Evolutionary conservation across 345 rosid genomes (phyloP), one percentile per base, ranked within the genome.

Genomic region (Rhodamnia argentea): DNA sequence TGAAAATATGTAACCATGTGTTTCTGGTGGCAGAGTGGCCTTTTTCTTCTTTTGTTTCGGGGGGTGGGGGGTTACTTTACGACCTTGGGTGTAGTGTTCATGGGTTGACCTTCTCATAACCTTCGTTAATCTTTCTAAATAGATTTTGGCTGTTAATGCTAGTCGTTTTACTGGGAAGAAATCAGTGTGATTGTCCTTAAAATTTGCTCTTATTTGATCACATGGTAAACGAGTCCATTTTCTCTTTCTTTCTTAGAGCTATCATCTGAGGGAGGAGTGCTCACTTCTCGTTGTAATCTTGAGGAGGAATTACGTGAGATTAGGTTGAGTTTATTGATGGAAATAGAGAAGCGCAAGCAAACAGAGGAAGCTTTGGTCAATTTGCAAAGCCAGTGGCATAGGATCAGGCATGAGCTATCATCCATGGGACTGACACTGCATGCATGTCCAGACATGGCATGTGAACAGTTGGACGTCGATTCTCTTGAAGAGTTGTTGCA

Each of bases 281-380:
- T 86, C 75, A 44, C 89, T 47, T 87, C 93, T 86, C 83, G 84
- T 11, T 84, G 50, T 84, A 91, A 91, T 76, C 50, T 90, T 86
- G 95, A 91, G 83, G 88, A 90, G 60, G 96, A 95, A 64, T 83
- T 93, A 86, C 90, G 87, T 76, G 96, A 86, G 85, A 88, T 90
- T 57, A 93, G 94, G 86, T 89, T 91, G 89, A 89, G 90, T 87
- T 87, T 95, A 82, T 85, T 90, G 82, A 91, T 87, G 90, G 98
- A 96, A 91, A 91, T 90, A 82, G 98, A 93, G 89, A 95, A 87
- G 93, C 92, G 92, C 44, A 93, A 89, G 92, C 96, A 90, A 88
- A 91, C 92, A 84, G 96, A 95, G 89, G 95, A 92, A 88, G 87
- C 93, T 18, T 87, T 95, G 55, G 88, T 88, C 78, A 83, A 88